These are phyloP conservation scores for Sextonia rubra DNA, from an alignment of 164 flowering plant genomes.

Conservation along the genomic window DNA sequence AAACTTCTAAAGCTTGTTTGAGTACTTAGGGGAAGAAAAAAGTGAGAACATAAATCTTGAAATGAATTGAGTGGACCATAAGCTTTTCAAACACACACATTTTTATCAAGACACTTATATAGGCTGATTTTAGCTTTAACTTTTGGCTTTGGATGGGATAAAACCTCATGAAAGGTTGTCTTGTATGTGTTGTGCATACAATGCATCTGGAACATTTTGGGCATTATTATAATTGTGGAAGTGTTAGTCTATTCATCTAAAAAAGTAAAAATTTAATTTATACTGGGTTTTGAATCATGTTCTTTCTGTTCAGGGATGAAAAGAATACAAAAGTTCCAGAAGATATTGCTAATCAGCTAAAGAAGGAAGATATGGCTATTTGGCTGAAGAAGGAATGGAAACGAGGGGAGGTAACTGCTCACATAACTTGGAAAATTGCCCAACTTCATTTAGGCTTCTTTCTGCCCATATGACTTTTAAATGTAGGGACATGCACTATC, in stretches of 20 bases:
- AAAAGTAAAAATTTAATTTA: not conserved
- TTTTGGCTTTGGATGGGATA: not conserved
- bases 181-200: not conserved
- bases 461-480: not conserved
- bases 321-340: slow-evolving; percentile 20
- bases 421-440: not conserved
- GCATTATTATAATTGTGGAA: not conserved
- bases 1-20: not conserved
- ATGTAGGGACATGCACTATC: not conserved
- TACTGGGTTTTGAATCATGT: not conserved
- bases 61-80: not conserved
- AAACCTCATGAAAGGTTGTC: not conserved
- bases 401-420: slow-evolving; percentile 62
- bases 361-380: slow-evolving; percentile 42
- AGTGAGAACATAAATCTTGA: not conserved
- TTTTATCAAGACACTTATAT: not conserved
- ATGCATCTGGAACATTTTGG: not conserved
- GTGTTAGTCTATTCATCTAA: not conserved
- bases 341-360: slow-evolving; percentile 57
- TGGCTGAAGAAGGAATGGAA: slow-evolving; percentile 73
- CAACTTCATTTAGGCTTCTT: not conserved
- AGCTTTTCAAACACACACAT: not conserved
- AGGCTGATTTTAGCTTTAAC: not conserved
- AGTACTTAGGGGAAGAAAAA: not conserved
- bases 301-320: slow-evolving; percentile 25